Evolutionary conservation across 2,329 filamentous ascomycete genomes (phyloP), one percentile per base, ranked within the genome.

Genomic region (Aspergillus pseudoviridinutans): DNA sequence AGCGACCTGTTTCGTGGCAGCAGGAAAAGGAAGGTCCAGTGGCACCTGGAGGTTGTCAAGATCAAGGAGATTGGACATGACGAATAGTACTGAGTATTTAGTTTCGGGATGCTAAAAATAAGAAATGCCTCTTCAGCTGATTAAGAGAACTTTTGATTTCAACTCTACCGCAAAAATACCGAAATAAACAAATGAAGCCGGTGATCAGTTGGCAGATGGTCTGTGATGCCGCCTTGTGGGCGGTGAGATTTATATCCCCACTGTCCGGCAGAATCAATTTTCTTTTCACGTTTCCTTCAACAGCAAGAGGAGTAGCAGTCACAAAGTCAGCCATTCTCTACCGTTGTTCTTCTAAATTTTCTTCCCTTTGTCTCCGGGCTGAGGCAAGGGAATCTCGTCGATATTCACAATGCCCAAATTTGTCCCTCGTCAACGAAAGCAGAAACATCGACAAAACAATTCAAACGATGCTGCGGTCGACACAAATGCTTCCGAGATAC

Each of bases 21-120:
- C 88, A 17, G 90, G 90, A 67, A 90, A 96, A 0, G 84, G 77
- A n/a, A 84, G 68, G 20, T 77, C 76, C 28, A 70, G 22, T 66
- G 65, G 47, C 72, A 74, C 81, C 79, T 83, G 65, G 28, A 73
- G 51, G 22, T 55, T 53, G 35, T 65, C 66, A 38, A 66, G 51
- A 59, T 68, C 59, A 58, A 64, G 58, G 41, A 58, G 27, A 22
- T 68, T 61, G 35, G 65, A 60, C 71, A 74, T 74, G 46, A 17
- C 62, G 29, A 29, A 12, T 22, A 41, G 47, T 24, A 7, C 17
- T 50, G 6, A n/a, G 20, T 14, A 58, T 3, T 29, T 38, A 38
- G 14, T 17, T 17, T 7, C 2, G 14, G 5, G 4, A 7, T 17
- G 2, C 32, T 38, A 3, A 17, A 17, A 17, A 38, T 22, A 38